These are phyloP conservation scores for Teunomyces atbi DNA, from an alignment of 805 yeast genomes.

Conservation along the genomic window DNA sequence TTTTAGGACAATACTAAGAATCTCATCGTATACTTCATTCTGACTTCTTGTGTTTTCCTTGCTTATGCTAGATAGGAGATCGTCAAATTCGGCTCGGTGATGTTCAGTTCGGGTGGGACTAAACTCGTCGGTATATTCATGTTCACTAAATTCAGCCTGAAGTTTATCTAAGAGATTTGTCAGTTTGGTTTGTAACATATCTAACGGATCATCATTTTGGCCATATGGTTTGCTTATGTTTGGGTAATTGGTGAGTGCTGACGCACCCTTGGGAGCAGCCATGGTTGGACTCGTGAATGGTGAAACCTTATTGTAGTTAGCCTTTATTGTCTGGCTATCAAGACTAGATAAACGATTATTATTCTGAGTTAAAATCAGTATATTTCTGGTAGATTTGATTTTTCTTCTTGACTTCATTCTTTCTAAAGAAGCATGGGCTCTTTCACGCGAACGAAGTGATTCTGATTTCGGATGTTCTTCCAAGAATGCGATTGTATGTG, in stretches of 20 bases:
- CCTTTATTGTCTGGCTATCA: conserved; percentile 14
- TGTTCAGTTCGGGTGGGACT: background rate
- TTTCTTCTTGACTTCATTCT: conserved; percentile 60
- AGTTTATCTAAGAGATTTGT: background rate
- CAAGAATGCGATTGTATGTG: conserved; percentile 14
- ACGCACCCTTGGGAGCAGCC: conserved; percentile 9
- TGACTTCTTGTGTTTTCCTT: conserved; percentile 9
- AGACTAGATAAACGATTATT: conserved; percentile 19
- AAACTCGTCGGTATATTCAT: background rate
- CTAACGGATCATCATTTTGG: conserved; percentile 1
- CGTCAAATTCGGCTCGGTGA: conserved; percentile 5
- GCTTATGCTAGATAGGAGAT: conserved; percentile 6
- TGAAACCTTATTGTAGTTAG: conserved; percentile 6
- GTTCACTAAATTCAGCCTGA: background rate
- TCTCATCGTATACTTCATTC: conserved; percentile 30
- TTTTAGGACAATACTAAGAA: conserved; percentile 49
- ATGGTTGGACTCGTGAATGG: conserved; percentile 23
- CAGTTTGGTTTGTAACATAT: background rate
- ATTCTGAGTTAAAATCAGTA: conserved; percentile 24
- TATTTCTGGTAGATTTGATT: conserved; percentile 38
- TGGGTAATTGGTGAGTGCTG: background rate
- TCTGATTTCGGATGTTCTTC: conserved; percentile 30
- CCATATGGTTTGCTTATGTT: conserved; percentile 8
- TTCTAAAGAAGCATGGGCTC: conserved; percentile 64
- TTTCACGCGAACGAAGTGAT: conserved; percentile 47